phyloP scores from a whole-genome alignment of 176 grass and related monocot species.

The Phoenix dactylifera region DNA sequence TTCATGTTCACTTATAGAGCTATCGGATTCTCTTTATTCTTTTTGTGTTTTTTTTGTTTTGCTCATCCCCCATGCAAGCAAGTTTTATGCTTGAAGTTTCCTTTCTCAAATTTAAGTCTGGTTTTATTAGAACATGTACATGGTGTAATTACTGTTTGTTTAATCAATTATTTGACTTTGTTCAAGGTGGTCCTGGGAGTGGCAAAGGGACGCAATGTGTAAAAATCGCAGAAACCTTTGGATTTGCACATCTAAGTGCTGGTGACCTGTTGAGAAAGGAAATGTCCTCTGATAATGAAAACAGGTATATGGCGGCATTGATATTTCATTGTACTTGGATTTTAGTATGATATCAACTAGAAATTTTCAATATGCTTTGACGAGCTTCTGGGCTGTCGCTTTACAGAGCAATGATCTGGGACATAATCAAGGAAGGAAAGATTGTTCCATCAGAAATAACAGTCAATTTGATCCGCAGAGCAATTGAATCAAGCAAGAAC shows the following conservation, averaged over 20 bases:
- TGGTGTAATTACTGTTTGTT: not conserved
- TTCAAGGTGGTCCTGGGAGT: conserved; percentile 75
- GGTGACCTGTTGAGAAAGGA: conserved; percentile 75
- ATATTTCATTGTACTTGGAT: not conserved
- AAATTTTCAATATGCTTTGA: too few species aligned
- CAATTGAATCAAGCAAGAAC: conserved; percentile 43
- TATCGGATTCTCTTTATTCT: too few species aligned
- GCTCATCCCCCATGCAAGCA: too few species aligned
- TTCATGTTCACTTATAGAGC: too few species aligned
- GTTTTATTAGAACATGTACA: too few species aligned
- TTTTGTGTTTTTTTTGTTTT: too few species aligned
- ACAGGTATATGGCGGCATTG: conserved; percentile 41
- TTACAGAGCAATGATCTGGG: conserved; percentile 48
- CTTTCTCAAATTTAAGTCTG: too few species aligned
- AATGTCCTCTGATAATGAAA: conserved; percentile 53
- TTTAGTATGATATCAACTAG: too few species aligned
- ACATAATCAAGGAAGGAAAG: conserved; percentile 82
- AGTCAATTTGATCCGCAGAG: conserved; percentile 59
- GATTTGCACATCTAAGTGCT: conserved; percentile 78
- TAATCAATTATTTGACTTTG: too few species aligned
- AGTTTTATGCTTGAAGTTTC: too few species aligned
- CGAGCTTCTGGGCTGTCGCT: not conserved
- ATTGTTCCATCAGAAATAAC: conserved; percentile 96
- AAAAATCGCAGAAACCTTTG: conserved; percentile 74
- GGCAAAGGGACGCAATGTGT: conserved; percentile 92